Conservation (phyloP, 164 flowering plant genomes). For the Magnolia sinica region DNA sequence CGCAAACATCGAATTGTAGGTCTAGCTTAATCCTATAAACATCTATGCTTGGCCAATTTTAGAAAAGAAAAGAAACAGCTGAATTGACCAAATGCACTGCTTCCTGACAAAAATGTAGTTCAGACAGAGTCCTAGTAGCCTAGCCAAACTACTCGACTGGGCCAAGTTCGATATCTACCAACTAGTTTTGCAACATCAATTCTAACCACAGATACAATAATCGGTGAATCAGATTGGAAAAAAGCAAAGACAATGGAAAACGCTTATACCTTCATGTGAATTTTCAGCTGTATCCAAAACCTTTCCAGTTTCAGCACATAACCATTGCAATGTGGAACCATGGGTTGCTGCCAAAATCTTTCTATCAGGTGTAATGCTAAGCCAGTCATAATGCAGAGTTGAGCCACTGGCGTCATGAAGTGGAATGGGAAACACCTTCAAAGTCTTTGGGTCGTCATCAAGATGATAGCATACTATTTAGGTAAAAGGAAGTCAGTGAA, state of each 20-base stretch:
- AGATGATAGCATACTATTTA: too few species aligned
- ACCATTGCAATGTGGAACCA: constrained; percentile 87
- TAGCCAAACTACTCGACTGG: not conserved
- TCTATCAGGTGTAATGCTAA: too few species aligned
- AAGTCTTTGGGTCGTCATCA: too few species aligned
- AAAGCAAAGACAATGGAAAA: not conserved
- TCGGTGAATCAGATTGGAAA: not conserved
- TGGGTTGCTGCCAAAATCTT: constrained; percentile 54
- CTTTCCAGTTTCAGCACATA: constrained; percentile 70
- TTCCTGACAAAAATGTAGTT: not conserved
- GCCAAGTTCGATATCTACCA: not conserved
- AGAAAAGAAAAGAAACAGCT: too few species aligned
- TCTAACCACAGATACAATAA: not conserved
- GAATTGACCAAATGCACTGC: not conserved
- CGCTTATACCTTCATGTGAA: constrained; percentile 82
- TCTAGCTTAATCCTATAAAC: too few species aligned
- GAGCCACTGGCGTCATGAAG: too few species aligned
- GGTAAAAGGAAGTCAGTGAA: too few species aligned
- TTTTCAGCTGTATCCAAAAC: constrained; percentile 84
- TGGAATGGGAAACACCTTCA: too few species aligned
- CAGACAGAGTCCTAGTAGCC: not conserved
- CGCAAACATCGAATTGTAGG: too few species aligned
- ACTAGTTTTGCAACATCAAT: too few species aligned
- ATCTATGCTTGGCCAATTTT: too few species aligned
- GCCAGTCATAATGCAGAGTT: too few species aligned